phyloP scores from a whole-genome alignment of 75 land plant species.

The Chamaecyparis obtusa region DNA sequence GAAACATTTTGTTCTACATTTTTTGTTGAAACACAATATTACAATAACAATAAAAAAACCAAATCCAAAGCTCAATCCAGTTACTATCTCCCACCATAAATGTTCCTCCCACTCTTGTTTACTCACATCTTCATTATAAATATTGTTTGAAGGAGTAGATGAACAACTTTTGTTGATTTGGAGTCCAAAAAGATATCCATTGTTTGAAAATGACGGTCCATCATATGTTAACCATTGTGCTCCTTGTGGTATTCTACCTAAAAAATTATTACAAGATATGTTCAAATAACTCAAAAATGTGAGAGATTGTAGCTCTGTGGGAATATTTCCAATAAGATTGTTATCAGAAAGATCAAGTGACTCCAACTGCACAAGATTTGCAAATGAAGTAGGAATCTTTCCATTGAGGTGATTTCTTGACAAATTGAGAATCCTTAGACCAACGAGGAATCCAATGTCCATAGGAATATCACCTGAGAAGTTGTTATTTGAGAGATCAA shows the following conservation, averaged over 20 bases:
- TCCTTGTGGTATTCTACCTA: background rate
- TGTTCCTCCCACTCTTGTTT: too few relatives aligned
- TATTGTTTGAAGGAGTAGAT: too few relatives aligned
- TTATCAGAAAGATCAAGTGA: conserved; percentile 9
- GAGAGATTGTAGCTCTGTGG: background rate
- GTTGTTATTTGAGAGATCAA: too few relatives aligned
- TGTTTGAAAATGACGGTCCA: background rate
- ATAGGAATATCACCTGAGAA: too few relatives aligned
- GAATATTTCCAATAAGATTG: background rate
- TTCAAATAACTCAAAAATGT: background rate
- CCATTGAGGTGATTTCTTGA: too few relatives aligned
- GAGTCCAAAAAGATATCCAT: conserved; percentile 11
- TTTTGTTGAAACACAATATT: too few relatives aligned
- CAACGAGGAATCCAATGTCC: background rate
- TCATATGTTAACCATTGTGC: background rate
- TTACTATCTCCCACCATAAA: too few relatives aligned
- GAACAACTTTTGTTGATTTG: background rate
- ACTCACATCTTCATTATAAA: too few relatives aligned
- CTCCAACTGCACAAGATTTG: background rate
- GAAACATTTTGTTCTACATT: too few relatives aligned
- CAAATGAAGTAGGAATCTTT: background rate
- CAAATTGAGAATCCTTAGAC: too few relatives aligned
- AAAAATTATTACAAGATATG: conserved; percentile 10
- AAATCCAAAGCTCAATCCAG: too few relatives aligned
- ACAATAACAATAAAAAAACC: too few relatives aligned